Percentiles rank a stretch among this genome's conserved stretches.
These are phyloP conservation scores for Triticum dicoccoides DNA, from an alignment of 176 grass and related monocot genomes.

Conservation along the genomic window DNA sequence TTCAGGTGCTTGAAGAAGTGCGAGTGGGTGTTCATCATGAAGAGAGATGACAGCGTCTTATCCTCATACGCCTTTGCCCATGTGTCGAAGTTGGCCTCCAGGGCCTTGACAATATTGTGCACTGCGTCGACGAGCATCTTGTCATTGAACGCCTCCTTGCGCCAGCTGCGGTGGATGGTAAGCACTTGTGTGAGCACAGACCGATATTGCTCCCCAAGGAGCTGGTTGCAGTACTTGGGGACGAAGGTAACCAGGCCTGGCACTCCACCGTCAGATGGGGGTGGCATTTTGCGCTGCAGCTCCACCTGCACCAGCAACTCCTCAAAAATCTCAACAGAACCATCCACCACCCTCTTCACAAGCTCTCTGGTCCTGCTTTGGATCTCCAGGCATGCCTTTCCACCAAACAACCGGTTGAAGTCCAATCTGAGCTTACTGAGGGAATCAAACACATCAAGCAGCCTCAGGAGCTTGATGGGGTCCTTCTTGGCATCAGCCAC, in stretches of 20 bases:
- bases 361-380: conserved; percentile 67
- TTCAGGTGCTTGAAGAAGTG: conserved; percentile 88
- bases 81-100: conserved; percentile 63
- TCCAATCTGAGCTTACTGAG: conserved; percentile 62
- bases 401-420: conserved; percentile 74
- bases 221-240: conserved; percentile 70
- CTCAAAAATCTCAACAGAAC: conserved; percentile 63
- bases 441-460: conserved; percentile 67
- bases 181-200: conserved; percentile 59
- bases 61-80: conserved; percentile 75
- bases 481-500: conserved; percentile 66
- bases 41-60: conserved; percentile 32
- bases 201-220: conserved; percentile 54
- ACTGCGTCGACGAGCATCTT: conserved; percentile 54
- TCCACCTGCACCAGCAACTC: conserved; percentile 72
- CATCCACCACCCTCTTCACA: conserved; percentile 77
- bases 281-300: conserved; percentile 59
- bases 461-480: conserved; percentile 70
- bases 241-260: conserved; percentile 63
- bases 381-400: conserved; percentile 68
- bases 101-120: conserved; percentile 49
- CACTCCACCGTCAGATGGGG: conserved; percentile 48
- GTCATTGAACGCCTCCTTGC: conserved; percentile 55
- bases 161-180: conserved; percentile 82
- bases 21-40: conserved; percentile 78